Evolutionary conservation across 148 eudicot species (phyloP), one percentile per base, ranked within the genome.

Genomic region (Rhododendron simsii): DNA sequence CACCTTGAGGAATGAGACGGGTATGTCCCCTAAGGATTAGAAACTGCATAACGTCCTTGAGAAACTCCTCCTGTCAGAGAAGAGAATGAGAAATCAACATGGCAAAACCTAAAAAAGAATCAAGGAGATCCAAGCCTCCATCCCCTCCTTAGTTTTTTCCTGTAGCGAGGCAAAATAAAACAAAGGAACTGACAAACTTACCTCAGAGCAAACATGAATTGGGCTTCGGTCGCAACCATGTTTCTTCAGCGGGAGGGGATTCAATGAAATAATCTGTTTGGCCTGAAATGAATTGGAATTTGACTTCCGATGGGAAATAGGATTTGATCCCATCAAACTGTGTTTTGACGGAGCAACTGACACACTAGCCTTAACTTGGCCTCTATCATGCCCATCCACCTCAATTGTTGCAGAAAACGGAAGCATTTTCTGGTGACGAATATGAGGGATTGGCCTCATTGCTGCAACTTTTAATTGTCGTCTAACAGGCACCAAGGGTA

Each of bases 1-100:
- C 99, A 69, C 95, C 98, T 91, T 96, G 98, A 80, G 99, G 99
- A 85, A 96, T 93, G 81, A 96, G 99, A 75, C 99, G 99, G 85
- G 89, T 95, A 89, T 96, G 99, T 61, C 99, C 99, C 80, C 99
- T 98, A 81, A 92, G 98, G 78, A 92, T 92, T 83, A 96, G 91
- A 88, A 96, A 96, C 87, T 96, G 98, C 98, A 96, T 95, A 48
- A 95, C 99, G 87, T 96, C 99, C 88, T 93, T 95, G 76, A 96
- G 90, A 83, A 96, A 96, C 78, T 95, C 98, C 90, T 93, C 99
- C 99, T 96, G 94, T 69, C 85, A 82, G 71, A 55, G 16, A 50
- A 71, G 23, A 30, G 12, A 1, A 84, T 41, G 71, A 23, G 80
- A 71, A 71, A 75, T 53, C 79, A 69, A 85, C 10, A 78, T 39